These are phyloP conservation scores for Aphanomyces euteiches DNA, from an alignment of 352 stramenopile species.

Conservation along the genomic window DNA sequence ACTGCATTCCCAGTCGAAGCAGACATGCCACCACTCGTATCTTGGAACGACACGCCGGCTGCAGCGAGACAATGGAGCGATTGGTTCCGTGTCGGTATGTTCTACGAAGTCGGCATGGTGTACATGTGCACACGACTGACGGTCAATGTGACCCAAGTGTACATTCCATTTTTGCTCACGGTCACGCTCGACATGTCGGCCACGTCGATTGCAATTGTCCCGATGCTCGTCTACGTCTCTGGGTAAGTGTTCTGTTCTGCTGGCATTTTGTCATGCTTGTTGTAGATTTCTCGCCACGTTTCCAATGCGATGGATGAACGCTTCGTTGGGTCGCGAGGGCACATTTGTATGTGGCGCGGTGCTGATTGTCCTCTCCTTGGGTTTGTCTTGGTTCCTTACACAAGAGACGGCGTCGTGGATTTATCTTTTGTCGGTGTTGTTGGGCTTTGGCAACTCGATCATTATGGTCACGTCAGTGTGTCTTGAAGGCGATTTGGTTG, in stretches of 20 bases:
- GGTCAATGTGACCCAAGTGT: conserved; percentile 83
- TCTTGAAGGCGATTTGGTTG: conserved; percentile 74
- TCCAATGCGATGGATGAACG: conserved; percentile 70
- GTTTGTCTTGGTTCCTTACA: conserved; percentile 56
- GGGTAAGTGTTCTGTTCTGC: conserved; percentile 31
- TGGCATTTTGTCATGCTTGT: background rate
- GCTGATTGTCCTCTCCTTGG: conserved; percentile 52
- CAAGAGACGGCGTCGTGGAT: conserved; percentile 60
- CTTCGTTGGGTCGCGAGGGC: conserved; percentile 56
- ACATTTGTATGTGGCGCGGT: conserved; percentile 60
- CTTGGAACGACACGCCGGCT: conserved; percentile 27
- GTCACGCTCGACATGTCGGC: conserved; percentile 82
- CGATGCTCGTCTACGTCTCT: conserved; percentile 76
- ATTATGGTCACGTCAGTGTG: conserved; percentile 86
- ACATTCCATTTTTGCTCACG: conserved; percentile 85
- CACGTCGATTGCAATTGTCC: conserved; percentile 78
- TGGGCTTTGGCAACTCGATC: conserved; percentile 82
- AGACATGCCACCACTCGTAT: conserved; percentile 1
- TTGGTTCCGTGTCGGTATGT: conserved; percentile 78
- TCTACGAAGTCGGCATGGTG: conserved; percentile 79
- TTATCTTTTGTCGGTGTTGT: conserved; percentile 61
- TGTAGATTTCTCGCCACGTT: conserved; percentile 68
- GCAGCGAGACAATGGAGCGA: conserved; percentile 43
- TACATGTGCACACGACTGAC: conserved; percentile 87
- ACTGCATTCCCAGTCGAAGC: conserved; percentile 13